Evolutionary conservation across 225 moss, liverwort and hornwort genomes (phyloP), one percentile per base, ranked within the genome.

Genomic region (Rhytidiadelphus loreus): DNA sequence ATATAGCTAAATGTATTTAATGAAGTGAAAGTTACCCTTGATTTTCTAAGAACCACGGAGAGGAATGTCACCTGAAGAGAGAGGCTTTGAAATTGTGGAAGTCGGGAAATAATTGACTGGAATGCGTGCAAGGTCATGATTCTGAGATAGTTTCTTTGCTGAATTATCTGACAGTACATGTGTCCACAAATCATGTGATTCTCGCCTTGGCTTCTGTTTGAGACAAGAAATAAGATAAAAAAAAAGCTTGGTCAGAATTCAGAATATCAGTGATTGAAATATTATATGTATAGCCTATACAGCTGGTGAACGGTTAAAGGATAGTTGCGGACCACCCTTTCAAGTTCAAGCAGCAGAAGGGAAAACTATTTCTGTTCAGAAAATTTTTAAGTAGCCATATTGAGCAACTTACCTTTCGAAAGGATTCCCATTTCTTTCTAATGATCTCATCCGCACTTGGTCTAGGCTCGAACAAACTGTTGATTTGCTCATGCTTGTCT

Each of bases 151-250:
- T 86, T 88, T 87, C 77, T 84, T 92, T 66, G 80, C 80, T 44
- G 83, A 83, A 85, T 70, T 88, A 33, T 90, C 86, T 26, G 89
- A 92, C 20, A 88, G 74, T 30, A 89, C 52, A 75, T 88, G 88
- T 87, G 90, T 88, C 94, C 92, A 91, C 69, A 86, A 63, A 83
- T 91, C 89, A 81, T 74, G 87, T 64, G 89, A 77, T 87, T 88
- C 84, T 86, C 59, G 86, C 87, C 91, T 81, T 57, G 91, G 86
- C 57, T 92, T 89, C 90, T 90, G 91, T 65, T 83, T 62, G 30
- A 39, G 21, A 80, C 16, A 85, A 85, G 60, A 91, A 37, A 12
- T 52, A 59, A 81, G 30, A 46, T 62, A 41, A 52, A 58, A 65
- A 59, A 68, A 50, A 85, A 63, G 2, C 5, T 61, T 32, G 33